phyloP scores from a whole-genome alignment of 257 asterid genomes.

The Rhazya stricta region DNA sequence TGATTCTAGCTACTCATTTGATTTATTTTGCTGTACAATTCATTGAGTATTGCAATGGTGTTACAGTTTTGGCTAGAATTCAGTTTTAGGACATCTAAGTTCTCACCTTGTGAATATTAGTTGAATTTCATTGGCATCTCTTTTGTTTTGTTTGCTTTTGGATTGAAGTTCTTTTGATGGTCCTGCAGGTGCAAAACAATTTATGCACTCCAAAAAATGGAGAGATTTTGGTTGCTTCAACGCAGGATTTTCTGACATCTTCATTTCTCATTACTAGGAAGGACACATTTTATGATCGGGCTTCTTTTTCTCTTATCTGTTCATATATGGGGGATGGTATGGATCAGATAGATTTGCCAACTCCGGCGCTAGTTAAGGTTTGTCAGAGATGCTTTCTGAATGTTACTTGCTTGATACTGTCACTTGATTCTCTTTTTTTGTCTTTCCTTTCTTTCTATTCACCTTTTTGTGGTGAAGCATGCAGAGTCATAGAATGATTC shows the following conservation, averaged over 20 bases:
- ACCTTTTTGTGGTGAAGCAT: not conserved
- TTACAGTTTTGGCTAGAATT: not conserved
- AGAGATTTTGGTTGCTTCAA: constrained; percentile 97
- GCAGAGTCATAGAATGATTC: not conserved
- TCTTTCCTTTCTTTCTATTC: not conserved
- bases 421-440: not conserved
- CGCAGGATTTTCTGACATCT: constrained; percentile 96
- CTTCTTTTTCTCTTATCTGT: constrained; percentile 84
- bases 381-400: constrained; percentile 19
- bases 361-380: constrained; percentile 83
- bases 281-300: constrained; percentile 92
- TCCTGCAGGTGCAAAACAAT: constrained; percentile 93
- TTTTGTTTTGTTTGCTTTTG: not conserved
- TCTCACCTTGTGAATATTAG: not conserved
- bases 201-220: constrained; percentile 98
- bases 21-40: not conserved
- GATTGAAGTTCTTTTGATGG: constrained; percentile 17
- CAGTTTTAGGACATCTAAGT: not conserved
- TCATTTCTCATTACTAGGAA: constrained; percentile 92
- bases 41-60: not conserved
- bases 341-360: constrained; percentile 88
- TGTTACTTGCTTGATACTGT: constrained; percentile 7
- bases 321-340: constrained; percentile 83
- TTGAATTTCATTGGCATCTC: not conserved
- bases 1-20: not conserved